A percentile compares a stretch with the other conserved stretches of the same genome.
phyloP scores from a whole-genome alignment of 345 rosid species.

The Draba incana region DNA sequence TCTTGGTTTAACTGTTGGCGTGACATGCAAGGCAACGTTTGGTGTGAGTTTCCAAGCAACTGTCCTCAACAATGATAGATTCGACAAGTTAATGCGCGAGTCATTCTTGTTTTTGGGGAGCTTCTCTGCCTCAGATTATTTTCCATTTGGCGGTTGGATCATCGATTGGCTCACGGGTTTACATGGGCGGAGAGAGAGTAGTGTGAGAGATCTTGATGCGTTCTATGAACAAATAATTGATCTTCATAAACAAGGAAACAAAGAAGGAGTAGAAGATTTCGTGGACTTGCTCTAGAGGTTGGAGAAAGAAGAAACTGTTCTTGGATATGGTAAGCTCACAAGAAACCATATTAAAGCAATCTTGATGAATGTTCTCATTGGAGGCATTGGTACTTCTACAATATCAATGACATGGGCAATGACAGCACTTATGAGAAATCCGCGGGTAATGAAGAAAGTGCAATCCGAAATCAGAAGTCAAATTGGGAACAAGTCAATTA shows the following conservation, averaged over 20 bases:
- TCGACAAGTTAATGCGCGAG: conserved; percentile 38
- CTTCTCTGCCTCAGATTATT: conserved; percentile 44
- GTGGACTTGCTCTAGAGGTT: conserved; percentile 20
- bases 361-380: conserved; percentile 2
- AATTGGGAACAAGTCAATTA: too few relatives aligned
- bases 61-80: conserved; percentile 27
- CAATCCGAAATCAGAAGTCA: too few relatives aligned
- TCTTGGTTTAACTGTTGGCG: conserved; percentile 24
- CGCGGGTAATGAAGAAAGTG: too few relatives aligned
- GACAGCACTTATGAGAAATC: too few relatives aligned
- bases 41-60: conserved; percentile 42
- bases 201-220: conserved; percentile 40
- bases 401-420: too few relatives aligned
- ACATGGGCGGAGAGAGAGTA: conserved; percentile 34
- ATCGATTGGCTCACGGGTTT: conserved; percentile 47
- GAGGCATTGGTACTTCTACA: too few relatives aligned
- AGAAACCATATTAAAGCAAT: conserved; percentile 34
- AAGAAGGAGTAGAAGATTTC: conserved; percentile 40
- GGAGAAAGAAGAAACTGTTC: conserved; percentile 26
- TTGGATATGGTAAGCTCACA: conserved; percentile 22
- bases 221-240: conserved; percentile 47
- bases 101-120: conserved; percentile 35
- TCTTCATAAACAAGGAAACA: conserved; percentile 43
- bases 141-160: conserved; percentile 46
- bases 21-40: conserved; percentile 47